Conservation (phyloP, 495 filamentous ascomycete species). For the Tuber umbilicatum region DNA sequence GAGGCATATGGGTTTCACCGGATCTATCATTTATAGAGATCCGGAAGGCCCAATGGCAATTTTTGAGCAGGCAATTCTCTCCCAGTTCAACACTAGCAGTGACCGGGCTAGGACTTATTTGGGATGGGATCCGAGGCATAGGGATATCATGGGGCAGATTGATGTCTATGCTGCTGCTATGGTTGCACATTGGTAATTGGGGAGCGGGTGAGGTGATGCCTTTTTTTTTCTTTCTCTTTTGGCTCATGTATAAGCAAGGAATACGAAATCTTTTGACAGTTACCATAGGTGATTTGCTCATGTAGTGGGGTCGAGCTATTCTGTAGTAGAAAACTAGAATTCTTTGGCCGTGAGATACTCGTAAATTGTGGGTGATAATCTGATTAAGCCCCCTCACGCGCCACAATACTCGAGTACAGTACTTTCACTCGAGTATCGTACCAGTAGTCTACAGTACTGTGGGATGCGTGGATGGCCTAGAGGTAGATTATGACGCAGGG, state of each 20-base stretch:
- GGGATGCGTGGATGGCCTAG: no score
- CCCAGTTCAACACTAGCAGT: slow-evolving; percentile 2
- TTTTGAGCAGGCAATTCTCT: slow-evolving; percentile 7
- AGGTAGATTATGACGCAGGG: no score
- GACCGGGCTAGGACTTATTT: slow-evolving; percentile 13
- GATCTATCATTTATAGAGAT: slow-evolving; percentile 4
- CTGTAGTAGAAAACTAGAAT: background rate
- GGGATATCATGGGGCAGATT: slow-evolving; percentile 10
- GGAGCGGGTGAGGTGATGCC: background rate
- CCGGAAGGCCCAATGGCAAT: background rate
- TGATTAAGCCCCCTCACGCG: background rate
- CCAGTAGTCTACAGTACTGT: no score
- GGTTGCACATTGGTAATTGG: background rate
- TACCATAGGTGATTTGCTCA: background rate
- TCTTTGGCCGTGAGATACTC: background rate
- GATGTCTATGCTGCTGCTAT: slow-evolving; percentile 11
- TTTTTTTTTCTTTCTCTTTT: background rate
- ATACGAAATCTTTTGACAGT: background rate
- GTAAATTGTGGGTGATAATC: background rate
- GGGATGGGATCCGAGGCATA: slow-evolving; percentile 15
- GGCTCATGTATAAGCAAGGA: background rate
- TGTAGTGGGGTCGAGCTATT: background rate
- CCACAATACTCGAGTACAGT: no score
- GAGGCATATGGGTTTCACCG: slow-evolving; percentile 10
- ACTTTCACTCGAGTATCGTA: no score